These are phyloP conservation scores for Xylaria grammica DNA, from an alignment of 495 filamentous ascomycete genomes.

Conservation along the genomic window DNA sequence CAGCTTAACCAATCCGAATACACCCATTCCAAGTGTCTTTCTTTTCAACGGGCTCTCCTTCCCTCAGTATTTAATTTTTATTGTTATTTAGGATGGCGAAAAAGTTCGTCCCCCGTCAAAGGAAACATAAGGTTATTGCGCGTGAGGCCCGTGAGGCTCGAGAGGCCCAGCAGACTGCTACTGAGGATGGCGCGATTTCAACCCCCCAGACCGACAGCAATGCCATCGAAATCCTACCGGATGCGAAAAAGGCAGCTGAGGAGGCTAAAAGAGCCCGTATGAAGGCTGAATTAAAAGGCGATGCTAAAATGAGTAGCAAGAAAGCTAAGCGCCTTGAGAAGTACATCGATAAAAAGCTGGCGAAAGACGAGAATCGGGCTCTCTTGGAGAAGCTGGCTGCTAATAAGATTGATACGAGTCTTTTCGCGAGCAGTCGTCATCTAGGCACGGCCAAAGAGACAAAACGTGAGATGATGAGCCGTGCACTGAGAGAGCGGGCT, in stretches of 20 bases:
- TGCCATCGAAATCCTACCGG: constrained; percentile 70
- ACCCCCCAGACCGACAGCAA: constrained; percentile 65
- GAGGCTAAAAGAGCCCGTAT: constrained; percentile 66
- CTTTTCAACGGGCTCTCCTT: too few species aligned
- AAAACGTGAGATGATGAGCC: constrained; percentile 67
- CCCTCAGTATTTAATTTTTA: not conserved
- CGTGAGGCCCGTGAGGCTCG: constrained; percentile 47
- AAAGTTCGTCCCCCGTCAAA: constrained; percentile 75
- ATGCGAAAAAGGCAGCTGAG: constrained; percentile 64
- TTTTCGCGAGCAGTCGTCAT: constrained; percentile 75
- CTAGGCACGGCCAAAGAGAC: constrained; percentile 70
- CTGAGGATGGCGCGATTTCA: constrained; percentile 34
- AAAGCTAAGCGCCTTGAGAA: constrained; percentile 95
- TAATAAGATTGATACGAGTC: constrained; percentile 79
- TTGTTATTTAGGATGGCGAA: constrained; percentile 61
- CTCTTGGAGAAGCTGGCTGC: constrained; percentile 81
- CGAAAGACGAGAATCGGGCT: constrained; percentile 89
- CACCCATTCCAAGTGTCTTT: not conserved
- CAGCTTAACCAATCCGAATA: not conserved
- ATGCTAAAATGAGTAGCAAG: constrained; percentile 81
- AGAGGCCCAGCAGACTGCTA: constrained; percentile 49
- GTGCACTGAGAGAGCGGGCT: constrained; percentile 61
- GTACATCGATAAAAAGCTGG: constrained; percentile 95
- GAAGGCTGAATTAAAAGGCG: constrained; percentile 67
- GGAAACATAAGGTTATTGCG: constrained; percentile 75